Base-by-base conservation (phyloP, 495 filamentous ascomycete species). In the Aspergillus mulundensis region DNA sequence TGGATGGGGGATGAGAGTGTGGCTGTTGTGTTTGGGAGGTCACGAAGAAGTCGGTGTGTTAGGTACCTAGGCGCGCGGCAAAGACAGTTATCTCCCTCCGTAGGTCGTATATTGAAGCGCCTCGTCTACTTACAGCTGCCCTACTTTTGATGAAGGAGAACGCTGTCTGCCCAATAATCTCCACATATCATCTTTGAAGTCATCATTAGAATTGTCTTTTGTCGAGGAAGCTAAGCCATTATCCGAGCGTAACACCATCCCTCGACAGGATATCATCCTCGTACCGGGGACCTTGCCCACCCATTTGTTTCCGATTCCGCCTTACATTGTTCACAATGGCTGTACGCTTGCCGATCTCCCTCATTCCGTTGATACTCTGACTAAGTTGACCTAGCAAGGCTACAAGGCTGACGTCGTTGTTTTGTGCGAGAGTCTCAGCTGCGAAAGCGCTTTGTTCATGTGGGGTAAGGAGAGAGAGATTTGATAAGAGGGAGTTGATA, bases 361-460 rank as follows among this genome's bases (percentile, higher is more conserved):
- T 76, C 20, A 86, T 81, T 41, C 85, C 80, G 61, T 81, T 82
- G 20, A 89, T 73, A 54, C 82, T 87, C 50, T 84, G 72, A 23
- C 88, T 81, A 25, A 96, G 72, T 43, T 79, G 75, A 34, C 88
- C 82, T 3, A 96, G 77, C 3, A 97, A 67, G 7, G 81, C 77
- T 46, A 92, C 79, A 0, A 96, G 76, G 40, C 83, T 75, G 36
- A 95, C 90, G 58, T 96, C 90, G 58, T 89, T 89, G 52, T 81
- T 77, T 70, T 94, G 87, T 4, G 84, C 79, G 51, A 87, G 84
- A 76, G 57, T 80, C 73, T 63, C 90, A 66, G 51, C 85, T 71
- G 58, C 78, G 77, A 61, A 91, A 69, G 61, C 84, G 79, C 59
- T 80, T 78, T 79, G 52, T 64, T 75, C 70, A 23, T 66, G 62